phyloP scores from a whole-genome alignment of 139 green algal species.

The Coelastrella sp. region DNA sequence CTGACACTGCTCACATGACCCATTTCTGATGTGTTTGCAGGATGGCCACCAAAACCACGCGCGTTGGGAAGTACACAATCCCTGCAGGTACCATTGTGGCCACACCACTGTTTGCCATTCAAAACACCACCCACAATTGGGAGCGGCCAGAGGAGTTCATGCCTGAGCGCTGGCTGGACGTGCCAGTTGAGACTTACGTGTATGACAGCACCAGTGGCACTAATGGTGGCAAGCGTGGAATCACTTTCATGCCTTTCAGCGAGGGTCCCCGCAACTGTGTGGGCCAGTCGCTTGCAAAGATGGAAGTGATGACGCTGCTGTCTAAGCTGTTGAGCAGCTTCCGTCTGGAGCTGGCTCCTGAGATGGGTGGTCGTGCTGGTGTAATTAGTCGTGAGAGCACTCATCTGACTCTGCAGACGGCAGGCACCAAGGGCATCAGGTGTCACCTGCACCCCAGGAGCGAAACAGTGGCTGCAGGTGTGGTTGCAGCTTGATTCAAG shows the following conservation, averaged over 20 bases:
- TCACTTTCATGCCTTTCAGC: constrained; percentile 71
- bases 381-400: constrained; percentile 65
- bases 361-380: constrained; percentile 67
- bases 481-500: neutral
- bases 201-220: constrained; percentile 44
- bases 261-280: constrained; percentile 66
- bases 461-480: neutral
- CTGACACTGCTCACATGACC: neutral
- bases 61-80: constrained; percentile 41
- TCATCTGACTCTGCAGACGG: constrained; percentile 67
- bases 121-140: constrained; percentile 61
- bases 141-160: constrained; percentile 48
- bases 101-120: constrained; percentile 57
- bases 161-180: constrained; percentile 65
- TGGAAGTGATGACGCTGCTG: constrained; percentile 61
- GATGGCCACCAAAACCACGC: constrained; percentile 6
- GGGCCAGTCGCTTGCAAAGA: constrained; percentile 65
- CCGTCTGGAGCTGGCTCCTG: constrained; percentile 51
- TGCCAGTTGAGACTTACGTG: constrained; percentile 54
- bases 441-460: constrained; percentile 45
- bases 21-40: neutral
- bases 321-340: constrained; percentile 59
- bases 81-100: constrained; percentile 38
- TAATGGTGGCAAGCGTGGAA: constrained; percentile 28
- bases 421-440: constrained; percentile 61